phyloP scores from a whole-genome alignment of 257 asterid species.

The Capsicum rhomboideum region DNA sequence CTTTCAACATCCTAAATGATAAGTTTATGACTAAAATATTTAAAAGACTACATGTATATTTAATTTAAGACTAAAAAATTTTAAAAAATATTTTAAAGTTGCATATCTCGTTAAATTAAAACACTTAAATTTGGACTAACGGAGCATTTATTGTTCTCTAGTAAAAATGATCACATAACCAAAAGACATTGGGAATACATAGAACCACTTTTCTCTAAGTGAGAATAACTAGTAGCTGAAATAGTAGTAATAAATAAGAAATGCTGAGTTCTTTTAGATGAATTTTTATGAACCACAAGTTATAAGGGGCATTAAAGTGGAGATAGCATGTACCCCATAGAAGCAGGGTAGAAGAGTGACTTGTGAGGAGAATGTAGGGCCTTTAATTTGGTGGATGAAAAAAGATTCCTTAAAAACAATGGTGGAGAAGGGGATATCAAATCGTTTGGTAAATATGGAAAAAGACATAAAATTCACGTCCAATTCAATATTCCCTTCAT shows the following conservation, averaged over 20 bases:
- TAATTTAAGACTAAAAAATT: no score
- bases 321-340: background rate
- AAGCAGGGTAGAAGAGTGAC: background rate
- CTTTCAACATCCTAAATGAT: no score
- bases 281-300: background rate
- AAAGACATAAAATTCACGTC: background rate
- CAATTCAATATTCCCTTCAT: background rate
- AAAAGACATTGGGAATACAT: background rate
- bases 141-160: no score
- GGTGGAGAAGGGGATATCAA: constrained; percentile 1
- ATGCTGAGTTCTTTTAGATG: background rate
- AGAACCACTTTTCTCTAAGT: background rate
- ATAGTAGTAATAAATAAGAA: background rate
- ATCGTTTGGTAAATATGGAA: background rate
- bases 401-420: background rate
- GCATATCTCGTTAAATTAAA: no score
- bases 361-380: background rate
- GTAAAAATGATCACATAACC: background rate
- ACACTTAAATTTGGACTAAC: no score
- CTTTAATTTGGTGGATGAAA: background rate
- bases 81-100: no score
- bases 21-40: no score
- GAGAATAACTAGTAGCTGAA: background rate
- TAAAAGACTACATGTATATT: no score
- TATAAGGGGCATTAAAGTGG: background rate